A percentile compares a stretch with the other conserved stretches of the same genome.
Conservation (phyloP, 495 filamentous ascomycete genomes). For the Neurospora sp. region DNA sequence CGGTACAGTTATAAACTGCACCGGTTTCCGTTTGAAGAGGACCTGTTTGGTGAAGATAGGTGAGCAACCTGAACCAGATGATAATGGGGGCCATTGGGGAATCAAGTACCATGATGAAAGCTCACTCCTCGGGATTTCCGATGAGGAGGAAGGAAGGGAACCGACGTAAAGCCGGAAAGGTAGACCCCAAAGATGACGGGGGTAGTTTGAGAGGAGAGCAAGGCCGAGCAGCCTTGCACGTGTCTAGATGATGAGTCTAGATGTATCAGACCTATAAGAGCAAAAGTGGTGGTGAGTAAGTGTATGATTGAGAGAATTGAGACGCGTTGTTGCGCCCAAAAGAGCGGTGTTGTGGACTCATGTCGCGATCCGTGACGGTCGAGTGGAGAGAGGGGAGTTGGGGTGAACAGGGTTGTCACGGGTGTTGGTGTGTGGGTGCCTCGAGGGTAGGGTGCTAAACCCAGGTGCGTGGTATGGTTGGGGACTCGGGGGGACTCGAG, state of each 20-base stretch:
- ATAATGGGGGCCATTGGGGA: neutral
- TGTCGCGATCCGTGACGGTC: slow-evolving; percentile 23
- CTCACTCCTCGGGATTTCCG: neutral
- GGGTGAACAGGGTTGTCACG: slow-evolving; percentile 15
- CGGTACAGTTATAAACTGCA: slow-evolving; percentile 67
- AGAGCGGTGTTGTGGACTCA: slow-evolving; percentile 18
- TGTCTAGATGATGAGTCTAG: neutral
- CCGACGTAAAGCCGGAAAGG: neutral
- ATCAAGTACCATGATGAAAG: slow-evolving; percentile 19
- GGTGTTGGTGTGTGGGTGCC: slow-evolving; percentile 18
- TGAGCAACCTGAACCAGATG: slow-evolving; percentile 5
- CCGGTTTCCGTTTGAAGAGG: slow-evolving; percentile 90
- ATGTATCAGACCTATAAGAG: neutral
- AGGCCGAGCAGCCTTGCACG: slow-evolving; percentile 32
- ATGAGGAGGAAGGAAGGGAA: neutral
- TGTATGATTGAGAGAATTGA: slow-evolving; percentile 8
- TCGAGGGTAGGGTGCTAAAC: slow-evolving; percentile 1
- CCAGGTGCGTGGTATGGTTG: neutral
- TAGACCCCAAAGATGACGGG: neutral
- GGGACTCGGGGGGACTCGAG: slow-evolving; percentile 21
- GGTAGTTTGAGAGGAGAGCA: slow-evolving; percentile 5
- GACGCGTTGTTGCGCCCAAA: slow-evolving; percentile 16
- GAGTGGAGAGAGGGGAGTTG: slow-evolving; percentile 17
- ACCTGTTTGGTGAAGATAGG: slow-evolving; percentile 46
- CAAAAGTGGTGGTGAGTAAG: slow-evolving; percentile 4